These are phyloP conservation scores for Tulasnella sp. DNA, from an alignment of 768 basidiomycete genomes.

Conservation along the genomic window DNA sequence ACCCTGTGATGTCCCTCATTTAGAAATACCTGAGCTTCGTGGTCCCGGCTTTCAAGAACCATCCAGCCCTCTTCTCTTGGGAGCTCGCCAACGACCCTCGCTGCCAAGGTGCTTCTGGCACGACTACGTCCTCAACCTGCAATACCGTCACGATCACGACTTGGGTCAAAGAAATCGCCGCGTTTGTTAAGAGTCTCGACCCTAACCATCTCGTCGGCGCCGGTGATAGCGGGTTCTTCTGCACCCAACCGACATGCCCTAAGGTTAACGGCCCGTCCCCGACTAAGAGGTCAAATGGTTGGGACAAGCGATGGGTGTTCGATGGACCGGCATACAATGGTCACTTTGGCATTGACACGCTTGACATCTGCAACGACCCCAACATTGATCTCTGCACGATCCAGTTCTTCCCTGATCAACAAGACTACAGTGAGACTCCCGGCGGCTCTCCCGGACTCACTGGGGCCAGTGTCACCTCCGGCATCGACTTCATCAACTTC, in stretches of 20 bases:
- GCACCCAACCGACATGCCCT: constrained; percentile 26
- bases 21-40: constrained; percentile 7
- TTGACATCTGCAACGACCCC: constrained; percentile 49
- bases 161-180: constrained; percentile 43
- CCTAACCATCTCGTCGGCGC: constrained; percentile 54
- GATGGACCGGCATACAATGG: constrained; percentile 52
- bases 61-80: constrained; percentile 15
- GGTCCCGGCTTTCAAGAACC: background rate
- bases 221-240: constrained; percentile 56
- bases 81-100: constrained; percentile 18
- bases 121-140: constrained; percentile 26
- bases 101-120: background rate
- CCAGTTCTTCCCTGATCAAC: constrained; percentile 63
- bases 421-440: constrained; percentile 34
- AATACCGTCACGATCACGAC: constrained; percentile 41
- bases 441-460: background rate
- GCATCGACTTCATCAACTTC: no score
- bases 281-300: constrained; percentile 24
- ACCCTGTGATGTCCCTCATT: no score
- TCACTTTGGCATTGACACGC: constrained; percentile 52
- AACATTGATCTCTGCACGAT: constrained; percentile 47
- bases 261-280: constrained; percentile 38
- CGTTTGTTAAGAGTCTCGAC: constrained; percentile 38
- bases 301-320: constrained; percentile 41
- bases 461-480: no score